Base-by-base conservation (phyloP, 306 rosid species). In the Rubus parviflorus region DNA sequence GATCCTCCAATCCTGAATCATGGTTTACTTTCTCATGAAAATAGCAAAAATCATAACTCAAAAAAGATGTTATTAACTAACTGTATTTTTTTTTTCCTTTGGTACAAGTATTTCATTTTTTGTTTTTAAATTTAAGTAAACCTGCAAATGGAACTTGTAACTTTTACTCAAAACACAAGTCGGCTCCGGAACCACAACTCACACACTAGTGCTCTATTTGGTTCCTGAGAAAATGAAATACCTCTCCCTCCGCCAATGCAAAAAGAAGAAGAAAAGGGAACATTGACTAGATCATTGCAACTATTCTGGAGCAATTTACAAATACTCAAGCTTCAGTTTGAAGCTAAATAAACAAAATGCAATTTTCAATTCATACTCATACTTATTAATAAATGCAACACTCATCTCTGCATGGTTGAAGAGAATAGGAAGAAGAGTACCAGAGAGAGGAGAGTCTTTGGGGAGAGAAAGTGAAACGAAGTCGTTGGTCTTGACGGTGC, bases 1-100 rank as follows among this genome's bases (percentile, higher is more conserved):
- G 80, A 86, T 89, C 92, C 72, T 92, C 96, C 79, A 92, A 3
- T 69, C 89, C 98, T 92, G 81, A 48, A 78, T 66, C 72, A 74
- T 38, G 56, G 75, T 49, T 9, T 20, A 49, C 60, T 79, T 22
- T 69, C 30, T 62, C 63, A 25, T n/a, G 49, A 30, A 61, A 13
- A 63, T 38, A 30, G n/a, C 8, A 62, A 62, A 62, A 11, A n/a
- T 58, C 7, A 58, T 23, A 23, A 54, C 30, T 7, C 61, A 7
- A n/a, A n/a, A 19, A 53, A 17, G 20, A 53, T 19, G 7, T 17
- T 17, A 0, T n/a, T 5, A 3, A 58, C 17, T n/a, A 54, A 30
- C n/a, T 17, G 7, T 3, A 2, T n/a, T 54, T n/a, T 10, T 54
- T n/a, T n/a, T 5, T 54, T 30, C 2, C 25, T 19, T 19, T n/a